These are phyloP conservation scores for Dendrocalamus sinicus DNA, from an alignment of 176 grass and related monocot species.

Conservation along the genomic window DNA sequence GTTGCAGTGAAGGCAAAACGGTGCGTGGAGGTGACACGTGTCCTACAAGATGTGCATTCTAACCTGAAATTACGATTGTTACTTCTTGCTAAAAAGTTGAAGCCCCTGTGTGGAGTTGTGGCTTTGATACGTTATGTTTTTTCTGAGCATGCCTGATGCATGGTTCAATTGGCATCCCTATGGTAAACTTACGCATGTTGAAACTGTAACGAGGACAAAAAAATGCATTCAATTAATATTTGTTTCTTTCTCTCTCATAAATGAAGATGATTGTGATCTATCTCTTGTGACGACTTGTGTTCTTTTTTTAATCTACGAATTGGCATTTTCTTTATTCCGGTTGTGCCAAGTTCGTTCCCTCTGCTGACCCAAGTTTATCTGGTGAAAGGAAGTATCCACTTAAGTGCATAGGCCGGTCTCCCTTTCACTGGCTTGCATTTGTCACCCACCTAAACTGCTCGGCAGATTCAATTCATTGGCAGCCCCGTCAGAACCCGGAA, in stretches of 20 bases:
- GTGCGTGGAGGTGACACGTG: background rate
- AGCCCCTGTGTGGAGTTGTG: background rate
- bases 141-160: background rate
- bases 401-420: background rate
- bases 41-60: background rate
- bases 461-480: too few relatives aligned
- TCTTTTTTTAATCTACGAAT: background rate
- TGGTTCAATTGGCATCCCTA: background rate
- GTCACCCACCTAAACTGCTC: background rate
- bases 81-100: background rate
- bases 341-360: background rate
- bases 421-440: background rate
- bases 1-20: too few relatives aligned
- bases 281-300: background rate
- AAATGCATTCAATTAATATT: background rate
- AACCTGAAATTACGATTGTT: background rate
- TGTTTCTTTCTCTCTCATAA: background rate
- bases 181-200: background rate
- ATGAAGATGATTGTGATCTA: background rate
- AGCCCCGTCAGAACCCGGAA: too few relatives aligned
- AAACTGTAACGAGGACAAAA: background rate
- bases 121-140: background rate
- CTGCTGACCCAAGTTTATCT: background rate
- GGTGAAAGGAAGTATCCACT: background rate
- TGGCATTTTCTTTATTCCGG: background rate